Percentiles rank a stretch among this genome's conserved stretches.
These are phyloP conservation scores for Wickerhamomyces bovis DNA, from an alignment of 805 yeast genomes.

Conservation along the genomic window DNA sequence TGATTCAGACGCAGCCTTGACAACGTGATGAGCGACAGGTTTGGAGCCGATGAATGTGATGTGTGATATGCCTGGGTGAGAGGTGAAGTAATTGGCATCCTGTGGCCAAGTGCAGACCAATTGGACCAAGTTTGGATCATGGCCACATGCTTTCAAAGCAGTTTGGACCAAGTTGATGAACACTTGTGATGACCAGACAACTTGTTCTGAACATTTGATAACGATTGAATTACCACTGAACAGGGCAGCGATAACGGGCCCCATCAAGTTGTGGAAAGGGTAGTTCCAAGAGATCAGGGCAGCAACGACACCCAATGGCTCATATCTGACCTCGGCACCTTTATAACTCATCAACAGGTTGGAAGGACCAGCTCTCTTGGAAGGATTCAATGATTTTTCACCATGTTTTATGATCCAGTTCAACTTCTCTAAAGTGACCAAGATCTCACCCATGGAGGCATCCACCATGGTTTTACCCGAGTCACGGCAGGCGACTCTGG, in stretches of 20 bases:
- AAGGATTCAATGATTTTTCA: conserved; percentile 52
- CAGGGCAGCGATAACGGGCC: conserved; percentile 84
- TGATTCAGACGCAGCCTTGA: conserved; percentile 74
- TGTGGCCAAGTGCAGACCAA: conserved; percentile 85
- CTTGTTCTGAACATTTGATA: conserved; percentile 93
- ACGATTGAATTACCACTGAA: conserved; percentile 91
- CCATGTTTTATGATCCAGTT: conserved; percentile 89
- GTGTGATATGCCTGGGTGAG: conserved; percentile 78
- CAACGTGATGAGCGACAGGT: conserved; percentile 87
- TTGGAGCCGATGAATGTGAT: conserved; percentile 95
- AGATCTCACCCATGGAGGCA: conserved; percentile 93
- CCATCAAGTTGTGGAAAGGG: conserved; percentile 91
- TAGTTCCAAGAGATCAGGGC: conserved; percentile 97
- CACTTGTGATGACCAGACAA: conserved; percentile 87
- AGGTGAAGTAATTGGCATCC: conserved; percentile 78
- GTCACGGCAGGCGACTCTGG: conserved; percentile 92
- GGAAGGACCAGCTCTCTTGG: conserved; percentile 81
- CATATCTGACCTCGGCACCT: conserved; percentile 89
- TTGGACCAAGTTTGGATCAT: conserved; percentile 80
- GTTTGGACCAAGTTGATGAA: conserved; percentile 66
- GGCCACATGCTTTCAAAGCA: conserved; percentile 68
- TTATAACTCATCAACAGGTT: conserved; percentile 83
- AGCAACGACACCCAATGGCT: conserved; percentile 81
- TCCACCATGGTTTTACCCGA: conserved; percentile 95
- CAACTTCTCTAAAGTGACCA: conserved; percentile 90